Evolutionary conservation across 768 basidiomycete genomes (phyloP).

Genomic region (Sarcodon sp.): DNA sequence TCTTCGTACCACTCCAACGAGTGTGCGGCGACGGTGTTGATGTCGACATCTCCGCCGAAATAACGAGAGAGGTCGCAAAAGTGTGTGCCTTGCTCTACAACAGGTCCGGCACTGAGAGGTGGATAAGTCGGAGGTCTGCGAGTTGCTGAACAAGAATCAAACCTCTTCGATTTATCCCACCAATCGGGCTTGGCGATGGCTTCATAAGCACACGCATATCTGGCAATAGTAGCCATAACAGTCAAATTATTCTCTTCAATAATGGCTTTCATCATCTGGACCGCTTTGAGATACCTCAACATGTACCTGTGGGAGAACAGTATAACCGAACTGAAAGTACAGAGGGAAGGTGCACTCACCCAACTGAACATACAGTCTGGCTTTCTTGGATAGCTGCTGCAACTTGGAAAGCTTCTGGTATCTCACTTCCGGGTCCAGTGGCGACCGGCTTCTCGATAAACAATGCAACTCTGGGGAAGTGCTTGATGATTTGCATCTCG

Average conservation of each 20-base stretch:
- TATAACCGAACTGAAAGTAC: neutral
- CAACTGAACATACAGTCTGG: slow-evolving; percentile 77
- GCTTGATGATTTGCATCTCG: slow-evolving; percentile 75
- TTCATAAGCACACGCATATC: slow-evolving; percentile 86
- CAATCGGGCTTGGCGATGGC: slow-evolving; percentile 72
- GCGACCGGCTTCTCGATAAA: slow-evolving; percentile 92
- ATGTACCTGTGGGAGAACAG: slow-evolving; percentile 50
- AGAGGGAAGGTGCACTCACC: slow-evolving; percentile 31
- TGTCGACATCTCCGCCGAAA: slow-evolving; percentile 93
- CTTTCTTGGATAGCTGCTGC: slow-evolving; percentile 58
- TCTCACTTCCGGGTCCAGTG: slow-evolving; percentile 60
- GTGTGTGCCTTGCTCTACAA: slow-evolving; percentile 91
- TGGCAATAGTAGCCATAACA: slow-evolving; percentile 92
- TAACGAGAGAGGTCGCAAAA: slow-evolving; percentile 95
- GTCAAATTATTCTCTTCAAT: slow-evolving; percentile 88
- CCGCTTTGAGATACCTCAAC: slow-evolving; percentile 86
- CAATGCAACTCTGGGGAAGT: slow-evolving; percentile 80
- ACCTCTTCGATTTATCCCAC: slow-evolving; percentile 91
- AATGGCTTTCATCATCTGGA: slow-evolving; percentile 94
- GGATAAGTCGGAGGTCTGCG: neutral
- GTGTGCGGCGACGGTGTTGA: slow-evolving; percentile 67
- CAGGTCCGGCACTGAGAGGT: slow-evolving; percentile 51
- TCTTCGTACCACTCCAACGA: slow-evolving; percentile 89
- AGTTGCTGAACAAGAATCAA: neutral
- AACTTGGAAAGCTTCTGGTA: slow-evolving; percentile 57